phyloP scores from a whole-genome alignment of 768 basidiomycete species.

The Lentinula detonsa region DNA sequence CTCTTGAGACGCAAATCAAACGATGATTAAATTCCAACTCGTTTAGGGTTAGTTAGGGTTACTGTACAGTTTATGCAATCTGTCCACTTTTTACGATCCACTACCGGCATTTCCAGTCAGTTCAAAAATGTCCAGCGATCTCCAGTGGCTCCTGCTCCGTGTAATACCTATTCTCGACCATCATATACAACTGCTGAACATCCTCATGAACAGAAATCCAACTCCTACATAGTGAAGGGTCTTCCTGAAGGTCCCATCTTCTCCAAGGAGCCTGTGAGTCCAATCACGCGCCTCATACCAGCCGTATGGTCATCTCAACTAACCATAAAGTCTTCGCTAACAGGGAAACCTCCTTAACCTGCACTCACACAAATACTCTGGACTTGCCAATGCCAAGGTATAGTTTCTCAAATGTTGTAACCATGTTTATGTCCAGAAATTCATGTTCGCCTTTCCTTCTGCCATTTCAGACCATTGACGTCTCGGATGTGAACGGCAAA shows the following conservation, averaged over 20 bases:
- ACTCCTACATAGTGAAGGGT: conserved; percentile 83
- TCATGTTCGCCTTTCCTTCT: not conserved
- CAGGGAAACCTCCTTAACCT: conserved; percentile 85
- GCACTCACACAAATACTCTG: conserved; percentile 92
- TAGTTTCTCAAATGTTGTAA: conserved; percentile 5
- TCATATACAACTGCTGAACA: conserved; percentile 4
- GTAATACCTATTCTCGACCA: conserved; percentile 28
- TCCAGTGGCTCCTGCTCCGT: conserved; percentile 91
- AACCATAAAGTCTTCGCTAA: not conserved
- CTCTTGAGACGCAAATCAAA: too few species aligned
- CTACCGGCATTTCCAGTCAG: not conserved
- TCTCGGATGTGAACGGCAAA: conserved; percentile 43
- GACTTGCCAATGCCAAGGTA: conserved; percentile 81
- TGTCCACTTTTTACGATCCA: not conserved
- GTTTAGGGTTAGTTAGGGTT: not conserved
- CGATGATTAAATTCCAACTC: too few species aligned
- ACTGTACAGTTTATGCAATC: conserved; percentile 5
- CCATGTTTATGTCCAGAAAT: not conserved
- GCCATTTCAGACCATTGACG: conserved; percentile 52
- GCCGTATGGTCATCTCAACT: conserved; percentile 11
- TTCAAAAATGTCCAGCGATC: conserved; percentile 76
- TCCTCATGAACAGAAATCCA: conserved; percentile 53
- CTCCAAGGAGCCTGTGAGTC: conserved; percentile 76
- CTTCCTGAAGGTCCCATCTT: conserved; percentile 68
- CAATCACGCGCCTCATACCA: not conserved